Evolutionary conservation across 495 filamentous ascomycete species (phyloP), one percentile per base, ranked within the genome.

Genomic region (Lepraria neglecta): DNA sequence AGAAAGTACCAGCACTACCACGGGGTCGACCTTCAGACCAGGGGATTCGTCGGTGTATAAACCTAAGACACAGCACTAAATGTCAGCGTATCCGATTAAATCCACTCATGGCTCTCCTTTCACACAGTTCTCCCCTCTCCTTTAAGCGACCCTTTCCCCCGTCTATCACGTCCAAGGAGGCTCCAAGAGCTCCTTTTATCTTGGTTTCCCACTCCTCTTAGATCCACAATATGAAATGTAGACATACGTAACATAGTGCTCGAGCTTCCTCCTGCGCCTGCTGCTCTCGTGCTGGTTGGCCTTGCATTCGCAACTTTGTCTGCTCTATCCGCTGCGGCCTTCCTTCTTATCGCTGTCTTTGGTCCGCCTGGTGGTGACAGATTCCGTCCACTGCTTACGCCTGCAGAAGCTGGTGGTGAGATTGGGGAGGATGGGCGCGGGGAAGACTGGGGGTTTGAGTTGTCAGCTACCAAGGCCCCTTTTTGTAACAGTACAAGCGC

Each of bases 21-120:
- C 92, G 21, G 94, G 94, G 72, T 98, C 94, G 61, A 98, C 94
- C 74, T 96, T 92, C 65, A 98, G 76, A 62, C 94, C 94, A 60
- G 95, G 92, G 64, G 86, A 90, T 81, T 98, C 94, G 71, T 98
- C 94, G 44, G 94, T 98, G 82, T 98, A 98, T n/a, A 98, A 87
- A 75, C 78, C 85, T 88, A 64, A 12, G 40, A 63, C 52, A 19
- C 17, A 33, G 4, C 15, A 45, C 38, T n/a, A 19, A 2, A 54
- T 12, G 64, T 73, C 57, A 68, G 70, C 65, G 59, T 10, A 31
- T 31, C 15, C 14, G 28, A 17, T 31, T 52, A 4, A 31, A 31
- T 28, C 12, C 35, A 7, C 35, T 2, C 35, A 38, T 38, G 12
- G 4, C 12, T 7, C 9, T 12, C 9, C 35, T 38, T 38, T 10